Conservation (phyloP, 371 early-diverging fungal genomes). For the Rhizomucor pusillus region DNA sequence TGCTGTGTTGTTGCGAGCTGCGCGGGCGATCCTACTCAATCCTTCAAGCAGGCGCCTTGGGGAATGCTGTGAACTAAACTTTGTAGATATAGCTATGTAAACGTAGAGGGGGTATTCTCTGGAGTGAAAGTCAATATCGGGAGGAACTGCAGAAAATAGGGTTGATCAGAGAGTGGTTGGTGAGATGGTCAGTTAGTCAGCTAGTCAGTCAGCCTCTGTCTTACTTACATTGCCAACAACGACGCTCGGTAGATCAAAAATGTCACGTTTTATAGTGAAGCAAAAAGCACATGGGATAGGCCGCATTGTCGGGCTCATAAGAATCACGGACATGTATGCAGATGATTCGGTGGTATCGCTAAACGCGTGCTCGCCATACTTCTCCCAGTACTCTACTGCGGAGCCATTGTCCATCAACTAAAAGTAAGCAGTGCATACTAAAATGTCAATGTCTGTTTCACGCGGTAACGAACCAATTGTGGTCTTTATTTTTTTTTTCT, state of each 20-base stretch:
- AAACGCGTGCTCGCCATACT: constrained; percentile 84
- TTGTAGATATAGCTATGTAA: no score
- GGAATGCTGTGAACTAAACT: no score
- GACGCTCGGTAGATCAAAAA: constrained; percentile 88
- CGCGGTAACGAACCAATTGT: no score
- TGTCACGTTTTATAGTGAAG: constrained; percentile 90
- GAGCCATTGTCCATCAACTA: constrained; percentile 87
- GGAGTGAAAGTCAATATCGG: constrained; percentile 3
- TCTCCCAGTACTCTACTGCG: constrained; percentile 92
- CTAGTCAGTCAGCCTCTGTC: no score
- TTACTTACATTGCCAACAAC: constrained; percentile 71
- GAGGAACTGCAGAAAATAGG: constrained; percentile 4
- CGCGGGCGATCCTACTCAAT: no score
- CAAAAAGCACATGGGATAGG: constrained; percentile 85
- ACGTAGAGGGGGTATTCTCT: not conserved
- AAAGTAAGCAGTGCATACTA: constrained; percentile 5
- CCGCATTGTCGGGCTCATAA: constrained; percentile 65
- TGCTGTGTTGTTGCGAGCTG: no score
- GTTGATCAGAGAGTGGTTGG: not conserved
- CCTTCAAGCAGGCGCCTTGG: no score
- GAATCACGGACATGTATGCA: constrained; percentile 75
- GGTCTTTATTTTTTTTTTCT: no score
- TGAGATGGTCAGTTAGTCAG: not conserved
- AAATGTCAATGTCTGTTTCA: not conserved
- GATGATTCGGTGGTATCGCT: constrained; percentile 77